Percentiles rank a stretch among this genome's conserved stretches.
These are phyloP conservation scores for Licmophora abbreviata DNA, from an alignment of 108 stramenopile genomes.

Conservation along the genomic window DNA sequence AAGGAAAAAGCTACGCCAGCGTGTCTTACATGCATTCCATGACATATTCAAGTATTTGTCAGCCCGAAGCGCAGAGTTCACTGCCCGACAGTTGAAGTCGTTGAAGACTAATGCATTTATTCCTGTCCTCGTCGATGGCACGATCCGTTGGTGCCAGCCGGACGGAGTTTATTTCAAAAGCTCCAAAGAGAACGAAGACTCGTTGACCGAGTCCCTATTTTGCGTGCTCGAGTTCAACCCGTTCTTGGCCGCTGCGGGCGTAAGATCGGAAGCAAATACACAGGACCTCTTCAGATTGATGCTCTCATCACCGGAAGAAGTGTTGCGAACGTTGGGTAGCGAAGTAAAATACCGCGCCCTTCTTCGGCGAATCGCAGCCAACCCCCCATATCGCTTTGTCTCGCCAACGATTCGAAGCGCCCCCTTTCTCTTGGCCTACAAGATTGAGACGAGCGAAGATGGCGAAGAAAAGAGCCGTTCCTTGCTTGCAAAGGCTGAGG, in stretches of 20 bases:
- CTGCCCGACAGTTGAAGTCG: slow-evolving; percentile 10
- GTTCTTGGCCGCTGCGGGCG: slow-evolving; percentile 34
- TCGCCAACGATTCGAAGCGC: slow-evolving; percentile 40
- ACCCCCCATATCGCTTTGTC: slow-evolving; percentile 56
- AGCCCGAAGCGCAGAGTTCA: slow-evolving; percentile 41
- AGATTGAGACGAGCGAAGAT: slow-evolving; percentile 13
- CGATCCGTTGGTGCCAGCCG: slow-evolving; percentile 39
- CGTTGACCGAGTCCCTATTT: slow-evolving; percentile 29
- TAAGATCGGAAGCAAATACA: slow-evolving; percentile 39
- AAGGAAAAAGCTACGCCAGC: no score
- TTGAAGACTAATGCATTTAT: slow-evolving; percentile 43
- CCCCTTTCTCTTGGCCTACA: slow-evolving; percentile 70
- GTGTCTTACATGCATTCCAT: slow-evolving; percentile 18
- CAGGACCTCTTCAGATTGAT: slow-evolving; percentile 31
- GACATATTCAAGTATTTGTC: slow-evolving; percentile 40
- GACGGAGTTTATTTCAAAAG: slow-evolving; percentile 51
- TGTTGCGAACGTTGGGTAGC: slow-evolving; percentile 34
- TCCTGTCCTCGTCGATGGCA: slow-evolving; percentile 30
- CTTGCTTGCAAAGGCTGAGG: slow-evolving; percentile 51
- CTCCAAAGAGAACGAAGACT: slow-evolving; percentile 11
- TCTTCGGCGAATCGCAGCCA: slow-evolving; percentile 58
- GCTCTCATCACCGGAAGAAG: slow-evolving; percentile 34
- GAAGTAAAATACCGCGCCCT: slow-evolving; percentile 48
- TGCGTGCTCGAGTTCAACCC: slow-evolving; percentile 41
- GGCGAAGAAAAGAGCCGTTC: slow-evolving; percentile 20